Evolutionary conservation across 177 flowering plant species (phyloP).

Genomic region (Tripterygium wilfordii): DNA sequence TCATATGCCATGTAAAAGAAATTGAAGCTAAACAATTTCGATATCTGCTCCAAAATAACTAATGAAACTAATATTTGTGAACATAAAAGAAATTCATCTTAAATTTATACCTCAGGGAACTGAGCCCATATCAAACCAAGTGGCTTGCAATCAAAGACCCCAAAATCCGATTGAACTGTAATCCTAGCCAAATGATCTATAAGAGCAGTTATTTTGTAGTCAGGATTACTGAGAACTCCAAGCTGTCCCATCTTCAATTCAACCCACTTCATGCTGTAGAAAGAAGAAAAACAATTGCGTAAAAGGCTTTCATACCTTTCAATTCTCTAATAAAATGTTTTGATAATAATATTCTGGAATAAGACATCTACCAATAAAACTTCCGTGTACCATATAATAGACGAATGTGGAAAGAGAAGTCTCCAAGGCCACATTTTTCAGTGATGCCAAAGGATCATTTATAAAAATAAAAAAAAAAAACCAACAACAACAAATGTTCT

Average conservation of each 20-base stretch:
- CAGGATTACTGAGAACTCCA: slow-evolving; percentile 86
- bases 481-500: neutral
- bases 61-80: neutral
- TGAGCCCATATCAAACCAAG: slow-evolving; percentile 95
- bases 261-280: slow-evolving; percentile 94
- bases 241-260: slow-evolving; percentile 96
- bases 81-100: neutral
- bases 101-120: slow-evolving; percentile 63
- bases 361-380: too few relatives aligned
- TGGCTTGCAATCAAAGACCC: slow-evolving; percentile 94
- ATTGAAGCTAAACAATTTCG: too few relatives aligned
- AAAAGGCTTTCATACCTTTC: slow-evolving; percentile 2
- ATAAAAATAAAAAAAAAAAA: neutral
- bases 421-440: neutral
- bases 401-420: too few relatives aligned
- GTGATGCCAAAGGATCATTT: neutral
- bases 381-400: too few relatives aligned
- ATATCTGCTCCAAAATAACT: neutral
- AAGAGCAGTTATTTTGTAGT: slow-evolving; percentile 94
- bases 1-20: too few relatives aligned
- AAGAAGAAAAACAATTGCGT: slow-evolving; percentile 5
- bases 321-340: neutral
- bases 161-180: slow-evolving; percentile 79
- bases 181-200: slow-evolving; percentile 94
- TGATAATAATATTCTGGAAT: neutral